Conservation (phyloP, 148 eudicot species). For the Nyssa sinensis region DNA sequence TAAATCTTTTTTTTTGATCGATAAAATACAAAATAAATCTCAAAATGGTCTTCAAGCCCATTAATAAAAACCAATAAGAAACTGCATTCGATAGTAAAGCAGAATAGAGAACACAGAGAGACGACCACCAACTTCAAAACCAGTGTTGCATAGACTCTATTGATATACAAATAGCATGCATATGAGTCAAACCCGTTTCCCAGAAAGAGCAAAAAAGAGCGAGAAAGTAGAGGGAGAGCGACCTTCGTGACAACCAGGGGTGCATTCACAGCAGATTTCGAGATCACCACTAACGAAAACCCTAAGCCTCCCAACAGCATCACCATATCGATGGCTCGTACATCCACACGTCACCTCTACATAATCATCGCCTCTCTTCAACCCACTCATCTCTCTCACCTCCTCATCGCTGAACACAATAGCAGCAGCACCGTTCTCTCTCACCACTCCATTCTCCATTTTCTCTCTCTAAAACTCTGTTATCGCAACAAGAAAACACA, state of each 20-base stretch:
- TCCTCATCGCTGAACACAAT: constrained; percentile 49
- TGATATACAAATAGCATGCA: constrained; percentile 7
- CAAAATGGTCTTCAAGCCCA: constrained; percentile 9
- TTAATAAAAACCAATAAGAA: neutral
- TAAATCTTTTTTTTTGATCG: too few relatives aligned
- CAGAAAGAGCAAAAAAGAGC: neutral
- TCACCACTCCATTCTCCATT: constrained; percentile 22
- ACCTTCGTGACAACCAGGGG: constrained; percentile 72
- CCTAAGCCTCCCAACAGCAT: constrained; percentile 66
- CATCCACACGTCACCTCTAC: constrained; percentile 63
- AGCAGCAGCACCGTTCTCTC: constrained; percentile 17
- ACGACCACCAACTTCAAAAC: constrained; percentile 13
- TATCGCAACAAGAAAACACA: neutral
- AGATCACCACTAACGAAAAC: constrained; percentile 58
- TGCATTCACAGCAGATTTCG: constrained; percentile 65
- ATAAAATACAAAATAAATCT: constrained; percentile 8
- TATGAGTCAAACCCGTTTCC: neutral
- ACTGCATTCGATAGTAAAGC: constrained; percentile 1
- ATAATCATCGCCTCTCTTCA: constrained; percentile 35
- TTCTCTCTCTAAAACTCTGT: constrained; percentile 8
- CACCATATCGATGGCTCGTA: constrained; percentile 62
- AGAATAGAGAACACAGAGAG: constrained; percentile 8
- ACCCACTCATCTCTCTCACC: constrained; percentile 43
- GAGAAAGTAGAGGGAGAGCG: constrained; percentile 13
- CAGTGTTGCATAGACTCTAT: neutral